Conservation (phyloP, 2,329 filamentous ascomycete species). For the Pseudogymnoascus sp. region DNA sequence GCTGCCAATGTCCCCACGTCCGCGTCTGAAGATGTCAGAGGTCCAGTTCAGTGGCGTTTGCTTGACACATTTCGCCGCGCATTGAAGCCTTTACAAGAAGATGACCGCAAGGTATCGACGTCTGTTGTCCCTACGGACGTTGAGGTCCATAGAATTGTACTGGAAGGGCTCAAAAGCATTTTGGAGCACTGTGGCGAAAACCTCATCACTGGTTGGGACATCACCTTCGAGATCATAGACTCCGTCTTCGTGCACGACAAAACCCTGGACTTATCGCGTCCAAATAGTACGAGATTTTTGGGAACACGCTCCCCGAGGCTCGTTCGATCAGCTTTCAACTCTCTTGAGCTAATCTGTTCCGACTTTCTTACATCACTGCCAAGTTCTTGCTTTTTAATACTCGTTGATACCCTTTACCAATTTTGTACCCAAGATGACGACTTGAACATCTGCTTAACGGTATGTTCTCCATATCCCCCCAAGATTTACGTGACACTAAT, state of each 20-base stretch:
- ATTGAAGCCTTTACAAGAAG: conserved; percentile 49
- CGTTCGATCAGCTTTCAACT: conserved; percentile 80
- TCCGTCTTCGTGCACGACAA: conserved; percentile 58
- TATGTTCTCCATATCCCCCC: conserved; percentile 34
- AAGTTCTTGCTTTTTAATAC: conserved; percentile 61
- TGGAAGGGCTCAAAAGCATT: conserved; percentile 74
- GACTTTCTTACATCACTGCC: conserved; percentile 77
- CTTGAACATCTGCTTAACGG: conserved; percentile 88
- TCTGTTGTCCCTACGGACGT: conserved; percentile 58
- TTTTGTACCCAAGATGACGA: conserved; percentile 89
- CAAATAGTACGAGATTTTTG: conserved; percentile 19
- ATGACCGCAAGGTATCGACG: conserved; percentile 46
- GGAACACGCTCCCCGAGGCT: conserved; percentile 61
- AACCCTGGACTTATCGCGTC: conserved; percentile 17
- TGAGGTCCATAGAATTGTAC: conserved; percentile 71
- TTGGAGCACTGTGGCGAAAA: conserved; percentile 85
- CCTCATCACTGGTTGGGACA: conserved; percentile 74
- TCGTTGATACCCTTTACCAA: conserved; percentile 81
- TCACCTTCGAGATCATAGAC: conserved; percentile 76
- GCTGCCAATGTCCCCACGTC: conserved; percentile 49
- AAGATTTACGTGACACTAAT: neutral
- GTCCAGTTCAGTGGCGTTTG: conserved; percentile 64
- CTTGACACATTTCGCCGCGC: conserved; percentile 59
- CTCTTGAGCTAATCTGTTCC: conserved; percentile 85
- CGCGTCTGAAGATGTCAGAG: conserved; percentile 43